Percentiles rank a stretch among this genome's conserved stretches.
These are phyloP conservation scores for Fragilariopsis cylindrus DNA, from an alignment of 108 stramenopile species.

Conservation along the genomic window DNA sequence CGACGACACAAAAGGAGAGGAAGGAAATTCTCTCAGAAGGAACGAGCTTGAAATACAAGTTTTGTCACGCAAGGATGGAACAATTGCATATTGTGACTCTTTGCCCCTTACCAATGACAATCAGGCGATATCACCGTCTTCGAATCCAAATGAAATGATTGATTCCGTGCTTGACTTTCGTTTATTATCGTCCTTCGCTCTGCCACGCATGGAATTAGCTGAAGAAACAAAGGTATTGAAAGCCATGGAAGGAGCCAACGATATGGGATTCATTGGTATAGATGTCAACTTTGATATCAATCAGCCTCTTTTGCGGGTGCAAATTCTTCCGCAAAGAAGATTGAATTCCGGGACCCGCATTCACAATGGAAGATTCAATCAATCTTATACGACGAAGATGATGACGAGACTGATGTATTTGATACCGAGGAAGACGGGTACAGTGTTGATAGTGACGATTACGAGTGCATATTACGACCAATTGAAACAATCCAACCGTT, in stretches of 20 bases:
- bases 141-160: background rate
- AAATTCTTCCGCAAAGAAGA: conserved; percentile 4
- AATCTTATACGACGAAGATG: conserved; percentile 31
- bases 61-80: conserved; percentile 58
- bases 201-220: conserved; percentile 71
- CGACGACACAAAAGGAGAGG: background rate
- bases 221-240: conserved; percentile 14
- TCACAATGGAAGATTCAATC: conserved; percentile 64
- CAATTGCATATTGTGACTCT: conserved; percentile 39
- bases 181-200: conserved; percentile 59
- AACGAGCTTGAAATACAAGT: conserved; percentile 78
- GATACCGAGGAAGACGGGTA: conserved; percentile 29
- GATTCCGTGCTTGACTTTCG: conserved; percentile 41
- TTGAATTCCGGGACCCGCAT: conserved; percentile 54
- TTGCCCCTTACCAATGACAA: conserved; percentile 36
- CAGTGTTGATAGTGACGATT: conserved; percentile 76
- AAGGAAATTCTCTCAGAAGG: conserved; percentile 1
- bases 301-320: conserved; percentile 10
- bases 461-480: conserved; percentile 60
- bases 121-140: background rate
- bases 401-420: conserved; percentile 10
- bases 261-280: conserved; percentile 9
- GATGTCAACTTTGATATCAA: conserved; percentile 13
- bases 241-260: background rate
- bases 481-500: conserved; percentile 17